Percentiles rank a stretch among this genome's conserved stretches.
Evolutionary conservation across 2,329 filamentous ascomycete genomes (phyloP).

Genomic region (Diplodia mutila): DNA sequence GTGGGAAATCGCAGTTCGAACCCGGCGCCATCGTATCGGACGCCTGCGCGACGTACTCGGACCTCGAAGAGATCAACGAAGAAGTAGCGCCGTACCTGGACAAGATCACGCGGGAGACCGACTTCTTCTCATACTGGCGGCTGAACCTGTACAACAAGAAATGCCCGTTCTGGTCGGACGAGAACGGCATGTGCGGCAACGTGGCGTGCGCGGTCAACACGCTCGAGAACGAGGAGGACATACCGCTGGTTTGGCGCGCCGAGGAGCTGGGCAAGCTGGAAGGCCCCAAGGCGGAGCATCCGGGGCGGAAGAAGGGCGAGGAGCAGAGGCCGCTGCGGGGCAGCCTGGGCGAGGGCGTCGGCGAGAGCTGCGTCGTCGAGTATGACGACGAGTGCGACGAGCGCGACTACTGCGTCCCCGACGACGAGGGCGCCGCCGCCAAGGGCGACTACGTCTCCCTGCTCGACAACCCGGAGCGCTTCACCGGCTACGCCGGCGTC

Average conservation of each 20-base stretch:
- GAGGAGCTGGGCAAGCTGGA: slow-evolving; percentile 90
- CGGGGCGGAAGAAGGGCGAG: slow-evolving; percentile 71
- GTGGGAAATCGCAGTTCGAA: slow-evolving; percentile 67
- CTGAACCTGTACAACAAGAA: slow-evolving; percentile 92
- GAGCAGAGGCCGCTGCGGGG: slow-evolving; percentile 76
- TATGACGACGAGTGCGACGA: slow-evolving; percentile 98
- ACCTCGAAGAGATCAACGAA: slow-evolving; percentile 81
- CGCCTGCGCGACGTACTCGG: slow-evolving; percentile 90
- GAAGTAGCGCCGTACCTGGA: slow-evolving; percentile 76
- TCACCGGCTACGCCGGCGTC: slow-evolving; percentile 88
- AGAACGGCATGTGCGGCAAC: slow-evolving; percentile 93
- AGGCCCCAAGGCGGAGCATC: slow-evolving; percentile 88
- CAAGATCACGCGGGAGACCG: slow-evolving; percentile 81
- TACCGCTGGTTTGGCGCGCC: slow-evolving; percentile 87
- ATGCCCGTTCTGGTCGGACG: slow-evolving; percentile 96
- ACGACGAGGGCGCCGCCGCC: slow-evolving; percentile 82
- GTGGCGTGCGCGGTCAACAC: slow-evolving; percentile 95
- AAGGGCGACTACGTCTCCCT: slow-evolving; percentile 98
- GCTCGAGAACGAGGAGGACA: slow-evolving; percentile 91
- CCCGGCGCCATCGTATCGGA: slow-evolving; percentile 88
- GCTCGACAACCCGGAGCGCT: slow-evolving; percentile 89
- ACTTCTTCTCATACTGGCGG: slow-evolving; percentile 98
- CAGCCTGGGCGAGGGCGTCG: slow-evolving; percentile 80
- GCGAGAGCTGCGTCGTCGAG: slow-evolving; percentile 95
- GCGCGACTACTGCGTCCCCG: slow-evolving; percentile 92